Evolutionary conservation across 192 early-diverging fungal species (phyloP).

Genomic region (Gryganskiella cystojenkinii): DNA sequence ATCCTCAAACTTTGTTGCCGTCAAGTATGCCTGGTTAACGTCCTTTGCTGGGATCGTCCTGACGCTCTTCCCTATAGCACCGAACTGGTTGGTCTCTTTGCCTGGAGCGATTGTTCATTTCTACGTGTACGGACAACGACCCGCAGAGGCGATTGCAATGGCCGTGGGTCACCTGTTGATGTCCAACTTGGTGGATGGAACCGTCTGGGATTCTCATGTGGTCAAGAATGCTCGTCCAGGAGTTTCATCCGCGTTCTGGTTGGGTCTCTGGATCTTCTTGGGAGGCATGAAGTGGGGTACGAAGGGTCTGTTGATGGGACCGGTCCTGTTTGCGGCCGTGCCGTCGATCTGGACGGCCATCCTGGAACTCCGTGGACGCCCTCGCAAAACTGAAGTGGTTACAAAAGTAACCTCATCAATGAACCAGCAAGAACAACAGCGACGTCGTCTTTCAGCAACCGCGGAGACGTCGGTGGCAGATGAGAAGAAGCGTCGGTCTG

Average conservation of each 20-base stretch:
- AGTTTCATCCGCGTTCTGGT: constrained; percentile 47
- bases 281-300: constrained; percentile 50
- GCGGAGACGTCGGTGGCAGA: too few species aligned
- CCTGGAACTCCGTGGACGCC: constrained; percentile 37
- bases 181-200: constrained; percentile 30
- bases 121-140: constrained; percentile 38
- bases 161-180: constrained; percentile 34
- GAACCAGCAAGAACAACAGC: too few species aligned
- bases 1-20: constrained; percentile 24
- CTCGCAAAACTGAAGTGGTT: neutral
- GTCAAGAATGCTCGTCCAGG: constrained; percentile 40
- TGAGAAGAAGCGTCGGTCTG: too few species aligned
- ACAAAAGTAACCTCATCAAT: too few species aligned
- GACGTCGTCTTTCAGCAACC: too few species aligned
- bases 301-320: constrained; percentile 41
- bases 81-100: constrained; percentile 42
- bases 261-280: constrained; percentile 45
- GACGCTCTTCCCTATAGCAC: constrained; percentile 41
- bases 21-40: constrained; percentile 50
- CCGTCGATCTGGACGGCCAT: constrained; percentile 42
- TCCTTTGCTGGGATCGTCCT: constrained; percentile 33
- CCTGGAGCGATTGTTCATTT: constrained; percentile 47
- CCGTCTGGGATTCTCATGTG: constrained; percentile 50
- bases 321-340: constrained; percentile 39
- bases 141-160: constrained; percentile 37